phyloP scores from a whole-genome alignment of 345 rosid genomes.

The Psidium guajava region DNA sequence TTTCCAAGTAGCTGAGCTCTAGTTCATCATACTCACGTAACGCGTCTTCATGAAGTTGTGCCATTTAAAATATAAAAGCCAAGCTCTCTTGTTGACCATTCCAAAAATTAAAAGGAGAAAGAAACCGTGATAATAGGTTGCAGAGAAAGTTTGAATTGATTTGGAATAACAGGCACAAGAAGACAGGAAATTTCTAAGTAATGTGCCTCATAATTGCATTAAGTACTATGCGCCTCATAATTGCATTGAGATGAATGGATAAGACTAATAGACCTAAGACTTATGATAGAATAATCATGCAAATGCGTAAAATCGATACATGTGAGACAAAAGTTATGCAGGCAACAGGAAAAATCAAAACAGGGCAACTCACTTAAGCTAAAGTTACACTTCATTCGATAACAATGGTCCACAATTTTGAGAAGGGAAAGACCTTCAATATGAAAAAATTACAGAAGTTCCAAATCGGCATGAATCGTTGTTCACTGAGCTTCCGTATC shows the following conservation, averaged over 20 bases:
- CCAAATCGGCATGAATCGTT: constrained; percentile 89
- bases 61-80: constrained; percentile 98
- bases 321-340: background rate
- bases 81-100: constrained; percentile 71
- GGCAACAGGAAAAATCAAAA: background rate
- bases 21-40: constrained; percentile 92
- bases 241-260: background rate
- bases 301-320: background rate
- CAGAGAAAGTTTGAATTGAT: background rate
- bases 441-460: constrained; percentile 95
- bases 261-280: background rate
- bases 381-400: constrained; percentile 1
- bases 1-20: constrained; percentile 91
- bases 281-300: background rate
- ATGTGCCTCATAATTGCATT: background rate
- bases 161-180: background rate
- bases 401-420: background rate
- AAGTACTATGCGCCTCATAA: background rate
- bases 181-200: background rate
- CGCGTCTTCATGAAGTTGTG: constrained; percentile 93
- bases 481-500: constrained; percentile 92
- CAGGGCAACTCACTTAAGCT: background rate
- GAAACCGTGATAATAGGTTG: too few species aligned
- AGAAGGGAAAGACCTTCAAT: constrained; percentile 64
- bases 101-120: constrained; percentile 2